These are phyloP conservation scores for Annona squamosa DNA, from an alignment of 164 flowering plant genomes.

Conservation along the genomic window DNA sequence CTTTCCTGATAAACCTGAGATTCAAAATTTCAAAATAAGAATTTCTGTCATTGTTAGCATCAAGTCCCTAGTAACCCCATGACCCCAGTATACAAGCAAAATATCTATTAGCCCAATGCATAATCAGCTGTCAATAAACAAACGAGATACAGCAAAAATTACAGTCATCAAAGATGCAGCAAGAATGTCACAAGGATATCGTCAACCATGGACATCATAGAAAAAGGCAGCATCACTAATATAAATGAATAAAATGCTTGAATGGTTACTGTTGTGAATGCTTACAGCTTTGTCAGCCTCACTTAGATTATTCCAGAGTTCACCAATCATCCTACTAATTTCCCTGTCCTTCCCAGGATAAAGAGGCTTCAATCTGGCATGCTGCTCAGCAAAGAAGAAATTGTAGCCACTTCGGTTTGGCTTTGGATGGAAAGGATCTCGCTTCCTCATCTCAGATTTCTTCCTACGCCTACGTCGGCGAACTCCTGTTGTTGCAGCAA, in stretches of 20 bases:
- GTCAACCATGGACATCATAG: too few relatives aligned
- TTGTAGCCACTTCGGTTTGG: constrained; percentile 95
- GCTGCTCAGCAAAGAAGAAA: constrained; percentile 94
- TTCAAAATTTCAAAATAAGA: not conserved
- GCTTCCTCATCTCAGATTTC: constrained; percentile 72
- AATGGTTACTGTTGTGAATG: not conserved
- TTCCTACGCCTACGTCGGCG: constrained; percentile 72
- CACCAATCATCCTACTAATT: constrained; percentile 92
- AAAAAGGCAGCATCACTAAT: not conserved
- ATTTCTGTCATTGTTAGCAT: too few relatives aligned
- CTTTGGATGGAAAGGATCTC: constrained; percentile 93
- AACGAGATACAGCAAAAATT: too few relatives aligned
- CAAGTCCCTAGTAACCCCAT: too few relatives aligned
- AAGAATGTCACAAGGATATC: not conserved
- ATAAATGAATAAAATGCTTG: not conserved
- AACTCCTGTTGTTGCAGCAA: constrained; percentile 19
- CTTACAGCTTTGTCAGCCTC: constrained; percentile 68
- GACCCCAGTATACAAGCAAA: too few relatives aligned
- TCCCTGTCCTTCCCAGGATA: constrained; percentile 86
- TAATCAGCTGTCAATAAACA: too few relatives aligned
- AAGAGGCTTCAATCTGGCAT: constrained; percentile 76
- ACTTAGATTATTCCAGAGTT: constrained; percentile 69
- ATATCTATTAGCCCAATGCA: too few relatives aligned
- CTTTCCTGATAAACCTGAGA: constrained; percentile 82
- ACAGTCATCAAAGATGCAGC: not conserved